Conservation (phyloP, 768 basidiomycete species). For the Hygrophoropsis aurantiaca region DNA sequence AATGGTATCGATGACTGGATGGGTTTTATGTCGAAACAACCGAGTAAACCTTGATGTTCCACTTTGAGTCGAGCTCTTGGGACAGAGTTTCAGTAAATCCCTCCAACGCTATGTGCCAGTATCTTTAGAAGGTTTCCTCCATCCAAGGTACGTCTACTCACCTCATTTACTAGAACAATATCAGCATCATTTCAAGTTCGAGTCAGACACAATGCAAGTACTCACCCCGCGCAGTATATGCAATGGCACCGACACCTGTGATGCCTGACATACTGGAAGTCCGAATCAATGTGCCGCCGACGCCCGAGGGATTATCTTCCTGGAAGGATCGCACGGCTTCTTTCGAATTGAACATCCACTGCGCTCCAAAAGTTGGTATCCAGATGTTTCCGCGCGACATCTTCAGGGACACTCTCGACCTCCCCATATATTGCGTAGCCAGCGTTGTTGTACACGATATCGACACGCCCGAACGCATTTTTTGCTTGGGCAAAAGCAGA, state of each 20-base stretch:
- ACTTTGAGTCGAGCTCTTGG: constrained; percentile 20
- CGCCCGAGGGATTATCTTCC: constrained; percentile 26
- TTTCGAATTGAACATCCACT: constrained; percentile 17
- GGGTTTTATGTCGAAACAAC: constrained; percentile 11
- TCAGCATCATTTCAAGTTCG: neutral
- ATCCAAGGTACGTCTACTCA: neutral
- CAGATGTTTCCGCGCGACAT: constrained; percentile 26
- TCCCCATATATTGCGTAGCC: constrained; percentile 23
- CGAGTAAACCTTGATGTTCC: constrained; percentile 24
- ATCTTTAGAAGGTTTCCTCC: constrained; percentile 7
- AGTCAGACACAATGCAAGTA: neutral
- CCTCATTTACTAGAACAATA: constrained; percentile 7
- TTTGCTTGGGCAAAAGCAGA: constrained; percentile 18
- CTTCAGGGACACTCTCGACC: constrained; percentile 30
- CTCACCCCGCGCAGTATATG: constrained; percentile 28
- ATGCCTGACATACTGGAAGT: constrained; percentile 18
- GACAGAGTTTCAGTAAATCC: constrained; percentile 23
- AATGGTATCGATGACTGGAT: neutral
- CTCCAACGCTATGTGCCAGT: constrained; percentile 25
- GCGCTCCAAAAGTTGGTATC: constrained; percentile 23
- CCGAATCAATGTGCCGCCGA: constrained; percentile 32
- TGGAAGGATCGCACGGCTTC: constrained; percentile 31
- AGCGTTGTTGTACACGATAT: constrained; percentile 38
- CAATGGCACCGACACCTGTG: constrained; percentile 12
- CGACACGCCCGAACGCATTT: constrained; percentile 28